Evolutionary conservation across 2,329 filamentous ascomycete genomes (phyloP), one percentile per base, ranked within the genome.

Genomic region (Metarhizium robertsii): DNA sequence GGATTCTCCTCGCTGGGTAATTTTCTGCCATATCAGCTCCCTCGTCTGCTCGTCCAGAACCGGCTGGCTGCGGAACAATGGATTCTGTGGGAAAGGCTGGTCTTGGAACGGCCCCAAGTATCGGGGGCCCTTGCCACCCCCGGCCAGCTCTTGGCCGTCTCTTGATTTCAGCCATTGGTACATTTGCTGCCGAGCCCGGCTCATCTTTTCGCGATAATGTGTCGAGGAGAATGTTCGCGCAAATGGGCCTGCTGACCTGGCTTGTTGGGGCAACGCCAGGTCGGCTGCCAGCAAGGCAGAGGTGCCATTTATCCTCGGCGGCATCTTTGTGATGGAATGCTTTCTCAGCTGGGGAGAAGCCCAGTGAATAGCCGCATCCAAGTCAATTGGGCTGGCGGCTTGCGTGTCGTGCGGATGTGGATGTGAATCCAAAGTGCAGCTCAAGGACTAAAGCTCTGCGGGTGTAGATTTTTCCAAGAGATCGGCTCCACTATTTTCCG

Each of bases 11-110:
- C 82, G 69, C n/a, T 72, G 67, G 59, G 83, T 83, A 14, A 95
- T 83, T 61, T 82, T 80, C 4, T 76, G 65, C 75, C 88, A 94
- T 54, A 96, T 87, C 60, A 85, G 76, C 63, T 92, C 85, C 57
- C 87, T 79, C 50, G 92, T 75, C 18, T 77, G 73, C 62, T 95
- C 88, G 59, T 85, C 85, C 60, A 96, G 76, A 25, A 96, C 87
- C 4, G 79, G 74, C 68, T 88, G 79, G 64, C 85, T 90, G 60
- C 77, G 72, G 71, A 92, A 96, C 29, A 79, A 67, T 4, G 73
- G 74, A 69, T 96, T 96, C 52, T 82, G 67, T 0, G 90, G 90
- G 61, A 94, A 96, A 0, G 89, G 90, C 58, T 72, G 70, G 68
- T 77, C 64, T 51, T 61, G 66, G 60, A 63, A 60, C 43, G 63